A percentile compares a stretch with the other conserved stretches of the same genome.
These are phyloP conservation scores for Suhomyces prunicola DNA, from an alignment of 805 yeast species.

Conservation along the genomic window DNA sequence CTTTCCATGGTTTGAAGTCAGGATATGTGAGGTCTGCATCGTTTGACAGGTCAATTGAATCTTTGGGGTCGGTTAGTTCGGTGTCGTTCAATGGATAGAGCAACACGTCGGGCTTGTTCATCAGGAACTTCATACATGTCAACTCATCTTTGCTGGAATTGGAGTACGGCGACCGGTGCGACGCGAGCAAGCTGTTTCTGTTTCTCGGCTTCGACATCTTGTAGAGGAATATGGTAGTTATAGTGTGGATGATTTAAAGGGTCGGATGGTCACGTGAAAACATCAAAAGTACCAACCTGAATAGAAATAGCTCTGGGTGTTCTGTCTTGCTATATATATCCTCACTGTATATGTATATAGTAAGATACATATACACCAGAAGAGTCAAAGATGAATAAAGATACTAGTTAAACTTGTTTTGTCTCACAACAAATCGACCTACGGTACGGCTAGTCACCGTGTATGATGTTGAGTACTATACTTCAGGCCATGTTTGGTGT, in stretches of 20 bases:
- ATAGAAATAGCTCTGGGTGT: no score
- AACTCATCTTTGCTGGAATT: constrained; percentile 30
- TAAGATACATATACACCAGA: no score
- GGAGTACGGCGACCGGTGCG: constrained; percentile 18
- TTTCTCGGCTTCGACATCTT: constrained; percentile 28
- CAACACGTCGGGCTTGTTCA: constrained; percentile 31
- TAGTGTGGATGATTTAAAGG: not conserved
- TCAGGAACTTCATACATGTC: constrained; percentile 31
- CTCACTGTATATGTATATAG: no score
- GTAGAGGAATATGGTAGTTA: no score
- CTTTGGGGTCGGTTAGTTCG: not conserved
- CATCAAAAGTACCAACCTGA: not conserved
- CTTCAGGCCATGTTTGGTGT: no score
- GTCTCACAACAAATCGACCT: no score
- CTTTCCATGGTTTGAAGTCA: constrained; percentile 72
- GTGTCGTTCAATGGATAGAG: constrained; percentile 34
- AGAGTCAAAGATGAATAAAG: no score
- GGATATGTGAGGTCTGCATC: constrained; percentile 44
- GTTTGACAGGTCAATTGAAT: not conserved
- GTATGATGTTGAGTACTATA: no score
- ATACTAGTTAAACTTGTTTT: no score
- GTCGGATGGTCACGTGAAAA: not conserved
- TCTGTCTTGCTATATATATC: no score
- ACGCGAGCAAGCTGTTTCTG: constrained; percentile 26
- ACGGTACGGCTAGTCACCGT: no score